These are phyloP conservation scores for Podospora fimiseda DNA, from an alignment of 495 filamentous ascomycete species.

Conservation along the genomic window DNA sequence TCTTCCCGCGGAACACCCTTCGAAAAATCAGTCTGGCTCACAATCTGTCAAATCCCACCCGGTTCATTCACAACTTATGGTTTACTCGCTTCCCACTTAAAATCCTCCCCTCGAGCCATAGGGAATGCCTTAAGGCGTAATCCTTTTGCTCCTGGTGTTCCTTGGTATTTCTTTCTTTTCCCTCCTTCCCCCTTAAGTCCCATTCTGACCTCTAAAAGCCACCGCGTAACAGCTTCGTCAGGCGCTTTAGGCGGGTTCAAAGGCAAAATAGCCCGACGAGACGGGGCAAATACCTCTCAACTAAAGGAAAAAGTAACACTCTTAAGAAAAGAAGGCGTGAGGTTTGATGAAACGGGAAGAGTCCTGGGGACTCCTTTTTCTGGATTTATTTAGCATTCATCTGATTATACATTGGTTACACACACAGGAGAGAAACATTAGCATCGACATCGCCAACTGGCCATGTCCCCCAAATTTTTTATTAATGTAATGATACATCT, in stretches of 20 bases:
- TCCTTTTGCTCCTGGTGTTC: conserved; percentile 61
- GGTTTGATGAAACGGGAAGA: conserved; percentile 30
- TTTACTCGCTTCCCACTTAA: conserved; percentile 57
- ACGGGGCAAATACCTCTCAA: conserved; percentile 33
- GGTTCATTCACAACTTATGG: conserved; percentile 71
- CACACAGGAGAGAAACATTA: no score
- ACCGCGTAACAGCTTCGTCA: conserved; percentile 44
- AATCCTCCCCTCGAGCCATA: conserved; percentile 69
- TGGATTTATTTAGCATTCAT: conserved; percentile 17
- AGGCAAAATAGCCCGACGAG: conserved; percentile 32
- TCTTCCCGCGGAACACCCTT: conserved; percentile 42
- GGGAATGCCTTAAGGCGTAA: conserved; percentile 70
- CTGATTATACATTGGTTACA: no score
- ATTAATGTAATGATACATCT: no score
- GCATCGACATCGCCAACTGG: no score
- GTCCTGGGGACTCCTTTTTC: conserved; percentile 42
- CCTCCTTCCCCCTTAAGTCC: background rate
- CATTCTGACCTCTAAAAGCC: conserved; percentile 10
- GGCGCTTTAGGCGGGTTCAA: conserved; percentile 48
- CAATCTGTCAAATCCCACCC: conserved; percentile 62
- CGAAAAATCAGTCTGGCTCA: conserved; percentile 55
- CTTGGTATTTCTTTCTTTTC: conserved; percentile 24
- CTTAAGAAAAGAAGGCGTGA: conserved; percentile 36
- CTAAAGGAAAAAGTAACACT: conserved; percentile 38
- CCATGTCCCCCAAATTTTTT: no score